Percentiles rank a stretch among this genome's conserved stretches.
These are phyloP conservation scores for Scorias spongiosa DNA, from an alignment of 2,329 filamentous ascomycete genomes.

Conservation along the genomic window DNA sequence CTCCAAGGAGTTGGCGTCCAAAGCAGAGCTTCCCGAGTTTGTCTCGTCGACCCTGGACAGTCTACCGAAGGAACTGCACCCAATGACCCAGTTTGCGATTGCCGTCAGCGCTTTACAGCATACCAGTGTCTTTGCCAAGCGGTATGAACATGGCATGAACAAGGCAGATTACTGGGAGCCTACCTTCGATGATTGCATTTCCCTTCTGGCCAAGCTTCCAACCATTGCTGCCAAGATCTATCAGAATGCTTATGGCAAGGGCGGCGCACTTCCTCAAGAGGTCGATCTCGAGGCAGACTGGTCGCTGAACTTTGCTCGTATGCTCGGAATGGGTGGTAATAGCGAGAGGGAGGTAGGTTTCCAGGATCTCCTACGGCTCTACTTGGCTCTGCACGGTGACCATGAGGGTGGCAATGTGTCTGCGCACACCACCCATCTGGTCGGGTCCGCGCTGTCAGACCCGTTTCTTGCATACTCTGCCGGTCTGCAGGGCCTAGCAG, in stretches of 20 bases:
- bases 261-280: constrained; percentile 59
- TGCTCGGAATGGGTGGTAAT: constrained; percentile 71
- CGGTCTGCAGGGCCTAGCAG: constrained; percentile 85
- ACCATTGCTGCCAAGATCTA: constrained; percentile 97
- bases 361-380: constrained; percentile 85
- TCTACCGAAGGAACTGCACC: constrained; percentile 82
- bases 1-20: constrained; percentile 73
- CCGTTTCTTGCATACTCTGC: constrained; percentile 94
- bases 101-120: constrained; percentile 93
- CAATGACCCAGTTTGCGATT: constrained; percentile 96
- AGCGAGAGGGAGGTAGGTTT: constrained; percentile 72
- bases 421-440: constrained; percentile 85
- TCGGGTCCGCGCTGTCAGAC: constrained; percentile 86
- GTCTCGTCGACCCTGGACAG: constrained; percentile 77
- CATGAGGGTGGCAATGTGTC: constrained; percentile 98
- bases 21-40: constrained; percentile 68
- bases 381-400: constrained; percentile 91
- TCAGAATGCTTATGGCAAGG: constrained; percentile 66
- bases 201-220: constrained; percentile 85
- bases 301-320: constrained; percentile 96
- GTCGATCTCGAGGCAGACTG: constrained; percentile 81
- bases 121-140: constrained; percentile 82
- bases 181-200: constrained; percentile 89
- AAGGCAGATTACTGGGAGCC: constrained; percentile 99
- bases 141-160: constrained; percentile 77